Conservation (phyloP, 805 yeast species). For the Jamesozyma rosinii region DNA sequence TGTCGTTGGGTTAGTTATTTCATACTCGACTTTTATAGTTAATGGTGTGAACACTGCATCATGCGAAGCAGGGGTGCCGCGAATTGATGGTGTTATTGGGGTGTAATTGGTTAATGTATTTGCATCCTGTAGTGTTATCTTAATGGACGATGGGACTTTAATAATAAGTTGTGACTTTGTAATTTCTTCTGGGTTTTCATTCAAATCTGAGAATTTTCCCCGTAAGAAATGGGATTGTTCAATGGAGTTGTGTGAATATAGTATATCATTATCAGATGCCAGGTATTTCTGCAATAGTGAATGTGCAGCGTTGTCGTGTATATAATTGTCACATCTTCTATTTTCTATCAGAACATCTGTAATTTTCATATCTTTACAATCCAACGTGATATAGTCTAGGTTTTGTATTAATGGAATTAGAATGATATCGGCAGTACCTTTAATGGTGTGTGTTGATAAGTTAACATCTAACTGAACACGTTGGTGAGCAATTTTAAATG, state of each 20-base stretch:
- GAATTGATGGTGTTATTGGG: constrained; percentile 35
- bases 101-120: constrained; percentile 31
- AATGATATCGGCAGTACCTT: constrained; percentile 77
- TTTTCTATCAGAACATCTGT: constrained; percentile 57
- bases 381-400: constrained; percentile 55
- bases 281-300: constrained; percentile 12
- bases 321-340: constrained; percentile 33
- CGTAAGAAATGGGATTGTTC: constrained; percentile 30
- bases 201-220: constrained; percentile 25
- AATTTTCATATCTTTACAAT: constrained; percentile 68
- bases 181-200: constrained; percentile 23
- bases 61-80: constrained; percentile 31
- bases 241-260: constrained; percentile 20
- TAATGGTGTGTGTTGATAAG: constrained; percentile 45
- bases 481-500: constrained; percentile 73
- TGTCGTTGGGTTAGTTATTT: constrained; percentile 51
- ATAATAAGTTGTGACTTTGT: constrained; percentile 26
- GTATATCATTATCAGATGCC: constrained; percentile 8
- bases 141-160: constrained; percentile 34
- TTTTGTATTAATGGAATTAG: constrained; percentile 57
- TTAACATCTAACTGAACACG: constrained; percentile 74
- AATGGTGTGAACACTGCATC: constrained; percentile 64
- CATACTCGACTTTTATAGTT: constrained; percentile 58
- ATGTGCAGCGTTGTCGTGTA: constrained; percentile 26
- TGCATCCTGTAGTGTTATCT: constrained; percentile 49